phyloP scores from a whole-genome alignment of 1,139 yeast genomes.

The Suhomyces bolitotheri region DNA sequence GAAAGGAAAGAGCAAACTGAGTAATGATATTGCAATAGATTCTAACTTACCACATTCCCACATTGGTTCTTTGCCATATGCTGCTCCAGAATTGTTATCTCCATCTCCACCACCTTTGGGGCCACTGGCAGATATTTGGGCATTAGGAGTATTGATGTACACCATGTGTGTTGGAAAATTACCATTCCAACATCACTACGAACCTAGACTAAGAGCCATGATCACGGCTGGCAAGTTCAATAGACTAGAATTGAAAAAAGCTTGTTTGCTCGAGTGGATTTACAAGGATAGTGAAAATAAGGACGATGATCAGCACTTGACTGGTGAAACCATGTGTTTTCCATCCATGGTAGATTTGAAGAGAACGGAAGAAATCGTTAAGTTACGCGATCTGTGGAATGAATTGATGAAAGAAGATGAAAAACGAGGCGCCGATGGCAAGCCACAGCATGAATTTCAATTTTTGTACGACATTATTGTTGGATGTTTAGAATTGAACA shows the following conservation, averaged over 20 bases:
- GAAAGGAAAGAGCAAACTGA: conserved; percentile 14
- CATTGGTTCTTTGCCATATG: conserved; percentile 90
- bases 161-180: conserved; percentile 72
- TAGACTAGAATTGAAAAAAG: conserved; percentile 37
- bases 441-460: conserved; percentile 22
- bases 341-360: conserved; percentile 26
- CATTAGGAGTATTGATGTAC: conserved; percentile 76
- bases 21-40: conserved; percentile 24
- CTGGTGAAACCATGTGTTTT: conserved; percentile 14
- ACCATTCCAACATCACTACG: conserved; percentile 82
- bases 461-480: conserved; percentile 46
- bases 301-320: conserved; percentile 9
- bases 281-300: conserved; percentile 20
- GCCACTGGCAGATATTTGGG: conserved; percentile 86
- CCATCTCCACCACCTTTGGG: conserved; percentile 70
- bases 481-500: conserved; percentile 57
- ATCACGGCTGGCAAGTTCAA: conserved; percentile 70
- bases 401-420: conserved; percentile 10
- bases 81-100: conserved; percentile 78
- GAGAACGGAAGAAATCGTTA: conserved; percentile 21
- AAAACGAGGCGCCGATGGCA: conserved; percentile 4
- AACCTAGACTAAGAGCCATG: conserved; percentile 73
- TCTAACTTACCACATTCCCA: conserved; percentile 59
- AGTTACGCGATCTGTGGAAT: conserved; percentile 27
- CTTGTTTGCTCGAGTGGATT: conserved; percentile 33